Base-by-base conservation (phyloP, 2,329 filamentous ascomycete genomes). In the Fusarium sacchari region DNA sequence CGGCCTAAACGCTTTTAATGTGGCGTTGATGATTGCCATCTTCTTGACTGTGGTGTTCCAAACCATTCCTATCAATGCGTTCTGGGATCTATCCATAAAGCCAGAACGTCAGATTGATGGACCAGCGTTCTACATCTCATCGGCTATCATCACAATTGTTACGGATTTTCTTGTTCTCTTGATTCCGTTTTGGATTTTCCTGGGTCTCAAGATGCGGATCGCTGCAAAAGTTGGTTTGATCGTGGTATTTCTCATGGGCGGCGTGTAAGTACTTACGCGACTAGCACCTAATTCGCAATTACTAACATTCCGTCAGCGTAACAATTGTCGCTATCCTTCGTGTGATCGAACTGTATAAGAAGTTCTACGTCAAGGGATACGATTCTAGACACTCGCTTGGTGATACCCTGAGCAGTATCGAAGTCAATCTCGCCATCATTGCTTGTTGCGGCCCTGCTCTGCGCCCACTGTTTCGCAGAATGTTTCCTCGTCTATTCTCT, bases 141-240 rank as follows among this genome's bases (percentile, higher is more conserved):
- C 77, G 11, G 79, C 83, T 12, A 78, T 78, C 6, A 72, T 85
- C 32, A 84, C 81, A 18, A 84, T 86, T 37, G 32, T 83, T 6
- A 85, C 83, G 10, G 85, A 86, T 56, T 63, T 85, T 4, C 71
- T 84, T 30, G 80, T 83, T 15, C 76, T 85, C 13, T 65, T 77
- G 2, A 73, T 86, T 22, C 84, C 84, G 0, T 79, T 84, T 37
- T 81, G 79, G 72, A 82, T 85, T 34, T 85, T 86, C 59, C 57
- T 82, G 14, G 79, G 79, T 9, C 76, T 86, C 22, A 83, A 82
- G 40, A 84, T 86, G 74, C 78, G 37, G 4, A 20, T 61, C 26
- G 79, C 77, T 37, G 79, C 81, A 18, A 84, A 85, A 24, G 11
- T 82, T 18, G 83, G 82, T 2, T 71, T 85, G 9, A 79, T 85